Base-by-base conservation (phyloP, 2,329 filamentous ascomycete genomes). In the Venturia aucupariae region DNA sequence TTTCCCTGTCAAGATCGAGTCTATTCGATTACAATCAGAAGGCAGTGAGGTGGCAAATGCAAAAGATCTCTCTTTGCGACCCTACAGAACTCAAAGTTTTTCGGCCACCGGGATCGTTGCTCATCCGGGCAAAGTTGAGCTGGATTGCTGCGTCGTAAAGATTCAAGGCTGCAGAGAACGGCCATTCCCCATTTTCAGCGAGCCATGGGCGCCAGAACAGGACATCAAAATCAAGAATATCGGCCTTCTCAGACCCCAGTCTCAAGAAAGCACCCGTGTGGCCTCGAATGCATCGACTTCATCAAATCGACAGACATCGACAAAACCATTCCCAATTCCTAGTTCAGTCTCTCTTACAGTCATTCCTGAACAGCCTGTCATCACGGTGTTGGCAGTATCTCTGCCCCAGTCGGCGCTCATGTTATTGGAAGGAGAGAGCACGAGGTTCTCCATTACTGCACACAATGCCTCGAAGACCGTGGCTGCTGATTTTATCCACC, bases 391-490 rank as follows among this genome's bases (percentile, higher is more conserved):
- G 71, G 87, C 87, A 8, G 89, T 88, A 3, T 90, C 88, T 15
- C 81, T 97, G 1, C 85, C 89, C 0, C 92, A 97, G 71, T 90
- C 89, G 27, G 90, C 91, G 11, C 79, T 96, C 42, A 97, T 96
- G 92, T 83, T 99, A 13, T 80, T 99, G 6, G 93, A 97, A 76
- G 94, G 94, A 54, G 93, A 99, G 75, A 84, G 83, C 27, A 87
- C 86, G 69, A 79, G 80, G 0, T 95, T 97, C 71, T 87, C 84
- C 0, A 82, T 97, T 19, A 92, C 89, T 0, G 78, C 97, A 17
- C 84, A 89, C 68, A 99, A 99, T 68, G 79, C 85, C 10, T 94
- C 91, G 0, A 69, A 66, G 24, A 73, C 81, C 0, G 92, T 88
- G 1, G 81, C 90, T 1, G 90, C 90, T 1, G 90, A 96, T 71